Conservation (phyloP, 192 early-diverging fungal genomes). For the Gorgonomyces haynaldii region DNA sequence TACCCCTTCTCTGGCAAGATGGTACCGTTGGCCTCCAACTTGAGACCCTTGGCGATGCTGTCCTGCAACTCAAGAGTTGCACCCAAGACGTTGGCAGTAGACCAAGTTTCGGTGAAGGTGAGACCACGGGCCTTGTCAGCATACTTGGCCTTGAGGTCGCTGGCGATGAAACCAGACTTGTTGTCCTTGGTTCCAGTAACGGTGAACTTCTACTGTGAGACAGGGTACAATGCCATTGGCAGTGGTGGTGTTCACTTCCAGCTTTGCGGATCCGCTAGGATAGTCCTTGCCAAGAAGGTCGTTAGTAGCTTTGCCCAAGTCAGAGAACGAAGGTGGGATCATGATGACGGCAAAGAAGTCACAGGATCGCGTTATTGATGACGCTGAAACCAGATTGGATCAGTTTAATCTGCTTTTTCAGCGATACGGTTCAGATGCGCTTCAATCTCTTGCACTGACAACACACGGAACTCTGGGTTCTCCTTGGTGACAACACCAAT, state of each 20-base stretch:
- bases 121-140: slow-evolving; percentile 86
- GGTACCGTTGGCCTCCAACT: slow-evolving; percentile 78
- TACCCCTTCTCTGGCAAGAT: slow-evolving; percentile 71
- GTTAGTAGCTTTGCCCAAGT: slow-evolving; percentile 89
- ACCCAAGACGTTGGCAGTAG: slow-evolving; percentile 82
- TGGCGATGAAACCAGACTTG: slow-evolving; percentile 88
- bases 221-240: slow-evolving; percentile 86
- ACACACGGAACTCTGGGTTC: slow-evolving; percentile 61
- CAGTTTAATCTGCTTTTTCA: slow-evolving; percentile 64
- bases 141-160: slow-evolving; percentile 98
- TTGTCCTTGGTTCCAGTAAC: slow-evolving; percentile 86
- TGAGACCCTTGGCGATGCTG: slow-evolving; percentile 91
- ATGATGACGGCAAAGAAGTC: slow-evolving; percentile 3
- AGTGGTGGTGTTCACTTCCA: slow-evolving; percentile 95
- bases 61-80: slow-evolving; percentile 89
- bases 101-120: slow-evolving; percentile 95
- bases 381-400: too few species aligned
- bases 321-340: slow-evolving; percentile 76
- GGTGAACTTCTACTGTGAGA: slow-evolving; percentile 70
- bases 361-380: too few species aligned
- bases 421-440: slow-evolving; percentile 75
- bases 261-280: slow-evolving; percentile 81
- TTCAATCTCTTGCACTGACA: slow-evolving; percentile 78
- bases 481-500: slow-evolving; percentile 76
- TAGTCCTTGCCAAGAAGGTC: slow-evolving; percentile 97